A percentile compares a stretch with the other conserved stretches of the same genome.
These are phyloP conservation scores for Primulina eburnea DNA, from an alignment of 257 asterid genomes.

Conservation along the genomic window DNA sequence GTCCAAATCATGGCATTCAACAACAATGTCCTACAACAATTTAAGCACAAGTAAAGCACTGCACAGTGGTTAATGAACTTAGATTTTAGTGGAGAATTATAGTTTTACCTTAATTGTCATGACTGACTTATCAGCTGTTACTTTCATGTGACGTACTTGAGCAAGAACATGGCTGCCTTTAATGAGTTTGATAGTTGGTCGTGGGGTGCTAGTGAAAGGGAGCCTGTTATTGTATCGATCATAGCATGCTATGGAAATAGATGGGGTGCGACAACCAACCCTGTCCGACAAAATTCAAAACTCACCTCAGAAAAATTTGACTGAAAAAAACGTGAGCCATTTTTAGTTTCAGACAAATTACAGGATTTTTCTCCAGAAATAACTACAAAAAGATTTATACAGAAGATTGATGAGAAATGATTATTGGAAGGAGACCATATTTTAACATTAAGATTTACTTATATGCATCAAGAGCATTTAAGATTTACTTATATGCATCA, in stretches of 20 bases:
- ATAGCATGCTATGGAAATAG: slow-evolving; percentile 41
- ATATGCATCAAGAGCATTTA: too few relatives aligned
- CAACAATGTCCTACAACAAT: slow-evolving; percentile 33
- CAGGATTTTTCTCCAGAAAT: too few relatives aligned
- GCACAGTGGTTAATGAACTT: slow-evolving; percentile 9
- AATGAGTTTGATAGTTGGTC: slow-evolving; percentile 31
- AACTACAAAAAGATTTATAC: not conserved
- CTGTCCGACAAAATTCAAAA: slow-evolving; percentile 31
- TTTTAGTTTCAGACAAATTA: not conserved
- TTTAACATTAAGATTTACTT: too few relatives aligned
- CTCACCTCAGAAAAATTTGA: not conserved
- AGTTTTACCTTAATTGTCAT: slow-evolving; percentile 43
- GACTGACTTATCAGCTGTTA: slow-evolving; percentile 29
- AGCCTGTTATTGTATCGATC: slow-evolving; percentile 44
- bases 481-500: too few relatives aligned
- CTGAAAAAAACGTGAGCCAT: not conserved
- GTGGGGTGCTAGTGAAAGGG: slow-evolving; percentile 31
- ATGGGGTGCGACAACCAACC: slow-evolving; percentile 42
- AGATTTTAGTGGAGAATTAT: slow-evolving; percentile 5
- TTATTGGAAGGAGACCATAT: too few relatives aligned
- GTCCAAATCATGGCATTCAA: slow-evolving; percentile 39
- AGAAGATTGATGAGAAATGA: too few relatives aligned
- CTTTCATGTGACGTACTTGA: slow-evolving; percentile 25
- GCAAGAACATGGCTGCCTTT: slow-evolving; percentile 27
- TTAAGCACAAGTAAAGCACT: slow-evolving; percentile 20